These are phyloP conservation scores for Orbilia brochopaga DNA, from an alignment of 2,329 filamentous ascomycete species.

Conservation along the genomic window DNA sequence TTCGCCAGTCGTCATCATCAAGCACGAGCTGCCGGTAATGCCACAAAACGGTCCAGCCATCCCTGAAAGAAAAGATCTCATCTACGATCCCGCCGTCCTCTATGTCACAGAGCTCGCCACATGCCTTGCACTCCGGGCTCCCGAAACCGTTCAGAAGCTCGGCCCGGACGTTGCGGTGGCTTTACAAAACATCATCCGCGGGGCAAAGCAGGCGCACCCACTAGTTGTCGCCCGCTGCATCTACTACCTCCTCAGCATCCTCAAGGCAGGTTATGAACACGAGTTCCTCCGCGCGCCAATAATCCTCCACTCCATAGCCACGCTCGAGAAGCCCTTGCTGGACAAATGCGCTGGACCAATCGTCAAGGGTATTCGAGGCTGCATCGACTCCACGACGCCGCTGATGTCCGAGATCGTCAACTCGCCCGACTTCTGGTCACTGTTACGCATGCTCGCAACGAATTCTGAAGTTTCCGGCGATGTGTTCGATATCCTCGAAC, in stretches of 20 bases:
- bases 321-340: conserved; percentile 77
- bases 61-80: conserved; percentile 63
- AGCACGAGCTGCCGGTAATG: conserved; percentile 75
- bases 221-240: conserved; percentile 82
- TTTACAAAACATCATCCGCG: conserved; percentile 79
- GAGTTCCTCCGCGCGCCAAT: conserved; percentile 92
- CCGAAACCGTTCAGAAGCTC: conserved; percentile 72
- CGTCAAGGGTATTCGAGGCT: conserved; percentile 77
- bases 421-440: conserved; percentile 95
- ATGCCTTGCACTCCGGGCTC: conserved; percentile 76
- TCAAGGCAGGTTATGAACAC: conserved; percentile 85
- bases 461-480: conserved; percentile 73
- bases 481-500: conserved; percentile 87
- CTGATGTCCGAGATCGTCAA: conserved; percentile 91
- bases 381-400: conserved; percentile 65
- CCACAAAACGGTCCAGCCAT: conserved; percentile 68
- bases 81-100: conserved; percentile 83
- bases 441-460: conserved; percentile 75
- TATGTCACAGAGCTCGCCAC: conserved; percentile 94
- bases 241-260: conserved; percentile 81
- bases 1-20: conserved; percentile 82
- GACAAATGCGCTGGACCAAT: conserved; percentile 77
- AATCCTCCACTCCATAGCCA: conserved; percentile 87
- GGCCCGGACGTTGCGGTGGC: conserved; percentile 81
- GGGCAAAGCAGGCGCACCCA: conserved; percentile 77